These are phyloP conservation scores for Podaxis pistillaris DNA, from an alignment of 768 basidiomycete species.

Conservation along the genomic window DNA sequence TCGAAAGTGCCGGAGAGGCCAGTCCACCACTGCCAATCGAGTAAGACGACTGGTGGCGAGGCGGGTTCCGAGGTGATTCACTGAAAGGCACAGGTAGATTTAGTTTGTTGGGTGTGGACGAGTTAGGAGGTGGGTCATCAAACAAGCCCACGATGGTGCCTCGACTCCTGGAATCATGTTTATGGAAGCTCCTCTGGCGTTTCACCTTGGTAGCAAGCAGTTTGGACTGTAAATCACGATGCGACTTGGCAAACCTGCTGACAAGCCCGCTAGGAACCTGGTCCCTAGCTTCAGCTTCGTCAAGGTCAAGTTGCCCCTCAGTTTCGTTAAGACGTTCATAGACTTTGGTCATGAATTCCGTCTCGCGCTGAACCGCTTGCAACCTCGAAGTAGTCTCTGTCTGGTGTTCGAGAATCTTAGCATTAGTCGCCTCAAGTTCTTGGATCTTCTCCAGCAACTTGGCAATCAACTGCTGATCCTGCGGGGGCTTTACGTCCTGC, in stretches of 20 bases:
- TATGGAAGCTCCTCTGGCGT: constrained; percentile 13
- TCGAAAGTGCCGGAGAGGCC: constrained; percentile 29
- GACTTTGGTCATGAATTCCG: constrained; percentile 63
- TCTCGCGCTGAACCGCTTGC: constrained; percentile 69
- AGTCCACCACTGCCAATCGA: constrained; percentile 28
- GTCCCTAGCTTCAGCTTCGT: constrained; percentile 19
- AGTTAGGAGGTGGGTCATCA: constrained; percentile 30
- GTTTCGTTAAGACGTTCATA: constrained; percentile 63
- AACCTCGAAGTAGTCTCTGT: constrained; percentile 57
- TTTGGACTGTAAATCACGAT: constrained; percentile 24
- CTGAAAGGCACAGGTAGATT: constrained; percentile 30
- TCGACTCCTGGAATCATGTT: constrained; percentile 27
- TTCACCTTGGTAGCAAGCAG: constrained; percentile 15
- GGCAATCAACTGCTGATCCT: constrained; percentile 58
- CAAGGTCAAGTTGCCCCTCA: constrained; percentile 42
- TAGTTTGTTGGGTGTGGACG: constrained; percentile 16
- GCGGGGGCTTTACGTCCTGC: constrained; percentile 26
- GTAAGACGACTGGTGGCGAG: constrained; percentile 26
- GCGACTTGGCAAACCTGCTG: constrained; percentile 1
- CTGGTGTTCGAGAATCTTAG: constrained; percentile 65
- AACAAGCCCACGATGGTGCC: constrained; percentile 68
- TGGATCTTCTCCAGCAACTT: constrained; percentile 73
- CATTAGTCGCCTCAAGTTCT: constrained; percentile 75
- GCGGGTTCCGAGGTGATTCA: constrained; percentile 28
- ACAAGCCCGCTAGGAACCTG: constrained; percentile 13